Evolutionary conservation across 1,284 basidiomycete genomes (phyloP).

Genomic region (Omphalotus olearius): DNA sequence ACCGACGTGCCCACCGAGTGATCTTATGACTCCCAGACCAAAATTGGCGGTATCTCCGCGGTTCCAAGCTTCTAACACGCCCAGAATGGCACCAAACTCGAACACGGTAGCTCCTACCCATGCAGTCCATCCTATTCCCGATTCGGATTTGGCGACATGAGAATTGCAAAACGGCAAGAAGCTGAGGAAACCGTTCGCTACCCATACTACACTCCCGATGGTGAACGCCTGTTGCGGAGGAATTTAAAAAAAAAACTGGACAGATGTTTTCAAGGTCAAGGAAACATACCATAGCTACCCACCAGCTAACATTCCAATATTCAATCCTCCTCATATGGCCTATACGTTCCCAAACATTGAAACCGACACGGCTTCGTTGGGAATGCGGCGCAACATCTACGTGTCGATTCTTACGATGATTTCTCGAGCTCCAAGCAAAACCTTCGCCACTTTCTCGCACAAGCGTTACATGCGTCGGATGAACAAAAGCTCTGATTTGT

Average conservation of each 20-base stretch:
- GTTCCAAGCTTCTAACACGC: slow-evolving; percentile 47
- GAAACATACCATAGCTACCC: slow-evolving; percentile 17
- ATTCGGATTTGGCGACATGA: slow-evolving; percentile 24
- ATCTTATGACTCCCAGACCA: slow-evolving; percentile 26
- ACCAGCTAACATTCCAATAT: slow-evolving; percentile 23
- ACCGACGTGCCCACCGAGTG: slow-evolving; percentile 8
- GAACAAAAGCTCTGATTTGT: no score
- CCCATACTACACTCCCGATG: slow-evolving; percentile 43
- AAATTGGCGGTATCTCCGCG: slow-evolving; percentile 29
- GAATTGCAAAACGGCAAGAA: slow-evolving; percentile 44
- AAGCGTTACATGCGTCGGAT: no score
- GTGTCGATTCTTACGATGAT: slow-evolving; percentile 10
- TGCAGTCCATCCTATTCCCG: slow-evolving; percentile 40
- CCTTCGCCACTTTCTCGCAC: neutral
- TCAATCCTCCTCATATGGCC: slow-evolving; percentile 17
- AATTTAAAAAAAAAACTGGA: neutral
- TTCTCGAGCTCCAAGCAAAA: slow-evolving; percentile 6
- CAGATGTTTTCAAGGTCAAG: neutral
- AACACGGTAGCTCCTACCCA: slow-evolving; percentile 54
- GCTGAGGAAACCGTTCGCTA: slow-evolving; percentile 52
- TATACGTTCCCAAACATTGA: neutral
- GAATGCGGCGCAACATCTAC: neutral
- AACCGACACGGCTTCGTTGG: neutral
- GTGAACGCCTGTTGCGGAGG: slow-evolving; percentile 28
- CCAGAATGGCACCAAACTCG: slow-evolving; percentile 42